phyloP scores from a whole-genome alignment of 164 flowering plant species.

The Magnolia kwangsiensis region DNA sequence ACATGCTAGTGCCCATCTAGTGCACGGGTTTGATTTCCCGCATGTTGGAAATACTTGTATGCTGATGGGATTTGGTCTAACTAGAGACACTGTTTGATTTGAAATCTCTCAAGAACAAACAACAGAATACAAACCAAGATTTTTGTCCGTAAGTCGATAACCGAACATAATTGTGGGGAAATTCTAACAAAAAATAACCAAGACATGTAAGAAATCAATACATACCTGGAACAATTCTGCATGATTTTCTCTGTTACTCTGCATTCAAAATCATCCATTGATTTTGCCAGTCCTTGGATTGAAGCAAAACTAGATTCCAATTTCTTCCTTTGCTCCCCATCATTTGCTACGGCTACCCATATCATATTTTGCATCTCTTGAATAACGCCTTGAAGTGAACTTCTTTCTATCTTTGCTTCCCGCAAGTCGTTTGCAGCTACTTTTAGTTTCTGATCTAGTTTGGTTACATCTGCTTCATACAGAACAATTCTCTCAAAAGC shows the following conservation, averaged over 20 bases:
- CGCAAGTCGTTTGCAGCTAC: slow-evolving; percentile 22
- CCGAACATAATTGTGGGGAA: background rate
- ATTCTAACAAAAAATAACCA: background rate
- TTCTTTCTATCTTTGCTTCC: slow-evolving; percentile 30
- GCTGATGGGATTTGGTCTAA: too few species aligned
- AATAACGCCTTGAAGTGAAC: slow-evolving; percentile 21
- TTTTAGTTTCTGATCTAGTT: slow-evolving; percentile 40
- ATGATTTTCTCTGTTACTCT: slow-evolving; percentile 29
- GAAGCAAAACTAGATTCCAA: slow-evolving; percentile 28
- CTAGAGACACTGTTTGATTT: too few species aligned
- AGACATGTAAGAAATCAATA: background rate
- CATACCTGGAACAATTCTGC: slow-evolving; percentile 43
- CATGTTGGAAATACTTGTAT: background rate
- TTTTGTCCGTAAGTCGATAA: background rate
- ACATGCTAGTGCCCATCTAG: background rate
- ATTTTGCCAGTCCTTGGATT: slow-evolving; percentile 27
- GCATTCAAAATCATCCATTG: slow-evolving; percentile 40
- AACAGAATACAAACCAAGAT: background rate
- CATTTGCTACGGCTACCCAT: slow-evolving; percentile 28
- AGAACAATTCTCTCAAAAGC: slow-evolving; percentile 30
- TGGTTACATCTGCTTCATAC: slow-evolving; percentile 22
- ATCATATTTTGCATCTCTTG: slow-evolving; percentile 31
- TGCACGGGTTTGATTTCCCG: background rate
- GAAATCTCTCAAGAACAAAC: background rate
- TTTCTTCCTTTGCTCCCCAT: slow-evolving; percentile 42